Percentiles rank a stretch among this genome's conserved stretches.
Conservation (phyloP, 2,329 filamentous ascomycete species). For the Diaporthe batatas region DNA sequence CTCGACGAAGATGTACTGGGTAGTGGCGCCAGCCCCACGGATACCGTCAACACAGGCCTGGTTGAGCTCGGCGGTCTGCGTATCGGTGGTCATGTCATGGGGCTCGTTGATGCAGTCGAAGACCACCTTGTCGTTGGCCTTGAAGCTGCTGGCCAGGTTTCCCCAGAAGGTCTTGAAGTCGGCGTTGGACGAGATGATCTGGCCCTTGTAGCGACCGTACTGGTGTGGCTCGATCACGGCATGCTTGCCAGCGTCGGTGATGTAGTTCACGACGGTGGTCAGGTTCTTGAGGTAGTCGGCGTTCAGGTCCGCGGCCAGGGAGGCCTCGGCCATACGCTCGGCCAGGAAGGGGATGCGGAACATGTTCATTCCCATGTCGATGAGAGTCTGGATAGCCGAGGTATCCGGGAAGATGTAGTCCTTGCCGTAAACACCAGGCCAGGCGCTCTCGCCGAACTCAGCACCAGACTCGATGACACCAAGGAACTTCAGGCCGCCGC, state of each 20-base stretch:
- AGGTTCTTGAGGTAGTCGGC: constrained; percentile 56
- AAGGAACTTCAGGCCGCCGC: constrained; percentile 37
- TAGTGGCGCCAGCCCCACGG: constrained; percentile 68
- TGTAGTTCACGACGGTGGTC: constrained; percentile 49
- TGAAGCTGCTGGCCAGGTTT: constrained; percentile 67
- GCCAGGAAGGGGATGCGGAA: constrained; percentile 42
- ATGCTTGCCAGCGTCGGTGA: constrained; percentile 50
- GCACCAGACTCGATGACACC: constrained; percentile 65
- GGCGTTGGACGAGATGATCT: constrained; percentile 65
- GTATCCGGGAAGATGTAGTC: constrained; percentile 74
- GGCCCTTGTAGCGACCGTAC: constrained; percentile 67
- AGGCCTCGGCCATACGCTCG: constrained; percentile 39
- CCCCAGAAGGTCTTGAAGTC: constrained; percentile 71
- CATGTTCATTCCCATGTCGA: constrained; percentile 55
- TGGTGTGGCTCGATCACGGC: constrained; percentile 69
- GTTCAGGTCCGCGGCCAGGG: constrained; percentile 54
- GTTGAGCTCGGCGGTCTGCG: constrained; percentile 70
- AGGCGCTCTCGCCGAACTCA: constrained; percentile 71
- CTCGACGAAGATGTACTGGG: constrained; percentile 68
- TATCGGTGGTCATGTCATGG: constrained; percentile 70
- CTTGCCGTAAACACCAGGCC: constrained; percentile 69
- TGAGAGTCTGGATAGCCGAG: constrained; percentile 63
- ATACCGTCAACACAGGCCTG: constrained; percentile 75
- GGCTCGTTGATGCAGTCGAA: constrained; percentile 79
- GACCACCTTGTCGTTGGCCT: constrained; percentile 67